Evolutionary conservation across 116 monocot species (phyloP).

Genomic region (Dioscorea cayenensis): DNA sequence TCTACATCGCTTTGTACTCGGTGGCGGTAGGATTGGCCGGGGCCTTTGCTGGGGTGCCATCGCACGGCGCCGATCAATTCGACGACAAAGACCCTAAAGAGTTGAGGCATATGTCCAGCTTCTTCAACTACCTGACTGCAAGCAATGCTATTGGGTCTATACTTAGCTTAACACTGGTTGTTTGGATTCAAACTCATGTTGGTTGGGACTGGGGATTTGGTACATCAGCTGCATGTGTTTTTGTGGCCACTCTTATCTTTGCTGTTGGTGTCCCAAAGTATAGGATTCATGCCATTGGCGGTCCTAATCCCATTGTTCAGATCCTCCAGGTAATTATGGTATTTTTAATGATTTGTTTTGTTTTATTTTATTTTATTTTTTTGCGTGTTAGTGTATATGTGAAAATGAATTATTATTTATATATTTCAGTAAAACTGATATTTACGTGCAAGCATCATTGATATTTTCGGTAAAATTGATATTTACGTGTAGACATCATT

Average conservation of each 20-base stretch:
- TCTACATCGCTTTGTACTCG: not conserved
- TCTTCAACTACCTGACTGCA: constrained; percentile 1
- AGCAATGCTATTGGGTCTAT: not conserved
- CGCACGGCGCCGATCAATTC: constrained; percentile 1
- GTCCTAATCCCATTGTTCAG: not conserved
- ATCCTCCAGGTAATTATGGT: too few relatives aligned
- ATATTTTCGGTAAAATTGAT: too few relatives aligned
- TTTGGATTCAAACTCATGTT: constrained; percentile 4
- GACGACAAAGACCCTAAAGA: not conserved
- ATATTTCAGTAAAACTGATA: too few relatives aligned
- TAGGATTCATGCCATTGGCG: constrained; percentile 2
- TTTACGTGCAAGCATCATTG: too few relatives aligned
- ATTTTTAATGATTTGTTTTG: too few relatives aligned
- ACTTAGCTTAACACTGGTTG: not conserved
- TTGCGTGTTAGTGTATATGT: too few relatives aligned
- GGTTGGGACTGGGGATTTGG: not conserved
- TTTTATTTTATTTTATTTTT: too few relatives aligned
- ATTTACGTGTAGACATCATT: too few relatives aligned
- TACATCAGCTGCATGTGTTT: not conserved
- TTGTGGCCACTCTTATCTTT: not conserved
- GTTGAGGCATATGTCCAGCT: not conserved
- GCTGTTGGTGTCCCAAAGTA: not conserved
- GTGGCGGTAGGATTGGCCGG: not conserved
- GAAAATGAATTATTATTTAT: too few relatives aligned
- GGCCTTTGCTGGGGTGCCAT: not conserved